These are phyloP conservation scores for Phoma sp. DNA, from an alignment of 2,329 filamentous ascomycete species.

Conservation along the genomic window DNA sequence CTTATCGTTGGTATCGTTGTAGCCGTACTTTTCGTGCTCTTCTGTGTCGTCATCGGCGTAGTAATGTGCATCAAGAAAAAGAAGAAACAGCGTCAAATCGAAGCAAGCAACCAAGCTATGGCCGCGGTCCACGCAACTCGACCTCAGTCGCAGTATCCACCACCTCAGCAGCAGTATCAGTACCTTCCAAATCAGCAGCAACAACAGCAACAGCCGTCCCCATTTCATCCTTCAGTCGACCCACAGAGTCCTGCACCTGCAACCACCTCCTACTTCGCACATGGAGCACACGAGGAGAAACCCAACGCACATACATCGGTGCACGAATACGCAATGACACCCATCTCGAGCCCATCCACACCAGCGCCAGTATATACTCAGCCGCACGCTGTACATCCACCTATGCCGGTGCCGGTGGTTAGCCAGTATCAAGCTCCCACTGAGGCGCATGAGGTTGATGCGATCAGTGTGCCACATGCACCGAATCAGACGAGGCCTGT, in stretches of 20 bases:
- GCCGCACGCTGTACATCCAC: conserved; percentile 13
- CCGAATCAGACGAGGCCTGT: conserved; percentile 9
- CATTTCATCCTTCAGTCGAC: background rate
- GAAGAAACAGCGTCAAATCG: conserved; percentile 28
- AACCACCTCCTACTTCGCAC: conserved; percentile 19
- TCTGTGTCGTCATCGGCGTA: conserved; percentile 23
- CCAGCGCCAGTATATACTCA: conserved; percentile 34
- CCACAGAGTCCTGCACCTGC: conserved; percentile 12
- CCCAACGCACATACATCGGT: conserved; percentile 24
- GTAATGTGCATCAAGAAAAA: conserved; percentile 29
- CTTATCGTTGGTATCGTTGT: conserved; percentile 31
- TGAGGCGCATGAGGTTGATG: conserved; percentile 30
- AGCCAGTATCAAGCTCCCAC: conserved; percentile 15
- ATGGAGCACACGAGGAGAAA: conserved; percentile 21
- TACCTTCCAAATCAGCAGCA: background rate
- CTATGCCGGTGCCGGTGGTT: conserved; percentile 8
- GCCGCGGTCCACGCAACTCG: conserved; percentile 23
- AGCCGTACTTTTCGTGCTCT: conserved; percentile 25
- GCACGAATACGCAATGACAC: conserved; percentile 23
- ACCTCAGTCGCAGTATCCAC: conserved; percentile 22
- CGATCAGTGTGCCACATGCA: conserved; percentile 20
- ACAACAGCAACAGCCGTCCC: conserved; percentile 12
- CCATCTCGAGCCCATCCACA: conserved; percentile 30
- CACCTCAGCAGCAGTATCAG: conserved; percentile 13
- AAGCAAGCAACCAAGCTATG: conserved; percentile 22